phyloP scores from a whole-genome alignment of 2,329 filamentous ascomycete species.

The Fusarium sp. region DNA sequence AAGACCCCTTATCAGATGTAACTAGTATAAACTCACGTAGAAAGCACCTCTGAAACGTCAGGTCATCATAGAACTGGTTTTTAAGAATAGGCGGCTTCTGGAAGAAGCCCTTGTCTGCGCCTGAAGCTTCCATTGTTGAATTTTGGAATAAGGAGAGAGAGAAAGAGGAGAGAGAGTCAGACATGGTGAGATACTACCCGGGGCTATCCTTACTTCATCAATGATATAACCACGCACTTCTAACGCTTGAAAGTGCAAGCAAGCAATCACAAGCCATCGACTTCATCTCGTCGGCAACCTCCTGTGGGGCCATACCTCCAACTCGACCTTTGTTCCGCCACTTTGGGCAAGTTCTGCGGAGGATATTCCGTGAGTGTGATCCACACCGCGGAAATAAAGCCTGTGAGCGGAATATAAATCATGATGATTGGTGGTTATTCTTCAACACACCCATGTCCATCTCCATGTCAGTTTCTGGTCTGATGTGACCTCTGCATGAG shows the following conservation, averaged over 20 bases:
- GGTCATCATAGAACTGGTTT: slow-evolving; percentile 70
- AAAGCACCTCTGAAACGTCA: slow-evolving; percentile 64
- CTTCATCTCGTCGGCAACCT: slow-evolving; percentile 19
- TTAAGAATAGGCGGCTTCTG: slow-evolving; percentile 64
- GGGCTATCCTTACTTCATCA: background rate
- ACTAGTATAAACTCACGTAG: slow-evolving; percentile 56
- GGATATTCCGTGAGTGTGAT: slow-evolving; percentile 33
- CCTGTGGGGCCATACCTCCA: slow-evolving; percentile 35
- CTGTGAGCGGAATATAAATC: background rate
- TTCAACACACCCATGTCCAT: background rate
- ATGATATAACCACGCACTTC: slow-evolving; percentile 4
- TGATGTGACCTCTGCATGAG: background rate
- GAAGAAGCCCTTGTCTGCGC: slow-evolving; percentile 66
- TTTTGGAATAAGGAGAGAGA: background rate
- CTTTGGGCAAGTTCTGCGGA: slow-evolving; percentile 36
- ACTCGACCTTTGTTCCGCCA: slow-evolving; percentile 29
- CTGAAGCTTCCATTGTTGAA: slow-evolving; percentile 58
- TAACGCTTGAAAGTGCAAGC: slow-evolving; percentile 4
- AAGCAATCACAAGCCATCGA: slow-evolving; percentile 40
- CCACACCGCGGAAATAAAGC: background rate
- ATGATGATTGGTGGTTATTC: background rate
- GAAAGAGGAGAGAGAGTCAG: background rate
- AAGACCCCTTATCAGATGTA: background rate
- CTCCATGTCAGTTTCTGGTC: background rate
- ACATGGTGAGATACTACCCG: slow-evolving; percentile 8